Evolutionary conservation across 352 stramenopile species (phyloP), one percentile per base, ranked within the genome.

Genomic region (Phytophthora pini): DNA sequence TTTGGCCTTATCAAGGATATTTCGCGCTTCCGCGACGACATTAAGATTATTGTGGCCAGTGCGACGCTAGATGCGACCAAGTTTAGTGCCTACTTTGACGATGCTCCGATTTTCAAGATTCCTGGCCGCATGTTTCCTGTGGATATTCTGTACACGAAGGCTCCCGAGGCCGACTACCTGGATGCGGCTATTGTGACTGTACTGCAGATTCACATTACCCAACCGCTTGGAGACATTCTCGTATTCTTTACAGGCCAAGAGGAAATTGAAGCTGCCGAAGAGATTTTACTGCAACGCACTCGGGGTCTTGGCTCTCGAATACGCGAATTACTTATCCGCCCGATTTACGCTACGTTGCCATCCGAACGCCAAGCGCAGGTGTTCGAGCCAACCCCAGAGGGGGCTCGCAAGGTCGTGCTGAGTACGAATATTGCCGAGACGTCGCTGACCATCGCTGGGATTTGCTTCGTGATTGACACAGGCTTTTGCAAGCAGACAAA

Each of bases 371-470:
- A 99, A 79, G 97, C 97, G 1, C 99, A 99, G 75, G 98, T 99
- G 39, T 99, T 99, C 76, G 93, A 99, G 68, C 89, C 97, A 46
- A 99, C 97, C 7, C 98, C 97, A 0, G 89, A 94, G 13, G 92
- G 91, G 1, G 93, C 94, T 45, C 88, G 98, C 15, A 99, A 99
- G 76, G 96, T 99, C 1, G 97, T 99, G 13, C 73, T 99, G 24
- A 97, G 95, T 34, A 99, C 98, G 1, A 99, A 99, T 80, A 99
- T 99, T 71, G 98, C 98, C 3, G 98, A 99, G 77, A 99, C 98
- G 15, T 99, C 91, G 55, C 74, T 99, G 13, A 99, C 98, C 0
- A 99, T 99, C 61, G 89, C 99, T 55, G 98, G 98, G 10, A 99
- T 99, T 56, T 98, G 94, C 70, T 99, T 98, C 65, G 98, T 99